Percentiles rank a stretch among this genome's conserved stretches.
Conservation (phyloP, 2,329 filamentous ascomycete species). For the Sporothrix inflata region DNA sequence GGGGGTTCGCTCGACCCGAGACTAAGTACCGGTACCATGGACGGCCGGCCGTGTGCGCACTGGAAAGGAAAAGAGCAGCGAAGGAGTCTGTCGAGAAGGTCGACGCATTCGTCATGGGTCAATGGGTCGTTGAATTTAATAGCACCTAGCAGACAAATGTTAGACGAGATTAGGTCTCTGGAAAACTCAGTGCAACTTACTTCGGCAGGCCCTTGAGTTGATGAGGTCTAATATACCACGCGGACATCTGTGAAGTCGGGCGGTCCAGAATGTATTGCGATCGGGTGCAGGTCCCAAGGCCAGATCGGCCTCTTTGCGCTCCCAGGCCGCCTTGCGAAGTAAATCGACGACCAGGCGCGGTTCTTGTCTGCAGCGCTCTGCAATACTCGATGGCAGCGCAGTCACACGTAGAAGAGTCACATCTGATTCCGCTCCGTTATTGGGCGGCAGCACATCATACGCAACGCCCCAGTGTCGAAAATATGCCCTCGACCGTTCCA, state of each 20-base stretch:
- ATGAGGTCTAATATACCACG: slow-evolving; percentile 74
- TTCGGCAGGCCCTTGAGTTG: slow-evolving; percentile 75
- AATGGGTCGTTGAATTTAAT: slow-evolving; percentile 85
- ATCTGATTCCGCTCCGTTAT: not conserved
- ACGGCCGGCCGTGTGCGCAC: slow-evolving; percentile 77
- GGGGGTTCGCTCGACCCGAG: slow-evolving; percentile 41
- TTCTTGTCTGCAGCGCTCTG: slow-evolving; percentile 74
- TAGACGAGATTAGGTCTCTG: not conserved
- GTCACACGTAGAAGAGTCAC: slow-evolving; percentile 51
- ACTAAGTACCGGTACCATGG: slow-evolving; percentile 65
- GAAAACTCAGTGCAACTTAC: slow-evolving; percentile 43
- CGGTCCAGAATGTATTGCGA: slow-evolving; percentile 54
- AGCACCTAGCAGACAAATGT: slow-evolving; percentile 49
- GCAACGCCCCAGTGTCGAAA: slow-evolving; percentile 77
- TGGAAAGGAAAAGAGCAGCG: slow-evolving; percentile 75
- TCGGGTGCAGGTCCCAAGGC: not conserved
- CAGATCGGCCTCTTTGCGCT: slow-evolving; percentile 53
- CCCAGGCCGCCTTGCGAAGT: slow-evolving; percentile 75
- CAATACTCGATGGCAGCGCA: slow-evolving; percentile 70
- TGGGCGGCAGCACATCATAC: slow-evolving; percentile 49
- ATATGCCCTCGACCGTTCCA: slow-evolving; percentile 56
- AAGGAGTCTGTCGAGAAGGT: slow-evolving; percentile 61
- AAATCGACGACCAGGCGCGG: slow-evolving; percentile 74
- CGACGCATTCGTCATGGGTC: slow-evolving; percentile 58
- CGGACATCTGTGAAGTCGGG: slow-evolving; percentile 70